These are phyloP conservation scores for Spergularia marina DNA, from an alignment of 148 eudicot genomes.

Conservation along the genomic window DNA sequence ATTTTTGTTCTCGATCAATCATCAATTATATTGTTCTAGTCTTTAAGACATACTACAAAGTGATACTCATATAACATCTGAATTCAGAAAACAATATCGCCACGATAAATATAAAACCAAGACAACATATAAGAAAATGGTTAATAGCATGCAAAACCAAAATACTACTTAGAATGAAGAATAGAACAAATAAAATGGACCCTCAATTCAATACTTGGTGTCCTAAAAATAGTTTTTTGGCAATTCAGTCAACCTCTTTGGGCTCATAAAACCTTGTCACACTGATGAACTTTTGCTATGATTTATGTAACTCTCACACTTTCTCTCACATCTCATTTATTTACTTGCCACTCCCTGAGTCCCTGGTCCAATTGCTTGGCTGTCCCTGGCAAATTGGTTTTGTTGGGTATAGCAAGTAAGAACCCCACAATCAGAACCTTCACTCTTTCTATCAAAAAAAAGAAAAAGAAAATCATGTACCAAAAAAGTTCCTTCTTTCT, in stretches of 20 bases:
- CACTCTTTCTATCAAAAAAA: slow-evolving; percentile 6
- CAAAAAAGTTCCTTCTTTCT: not conserved
- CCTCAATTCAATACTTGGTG: not conserved
- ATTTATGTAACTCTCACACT: not conserved
- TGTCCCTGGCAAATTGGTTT: slow-evolving; percentile 29
- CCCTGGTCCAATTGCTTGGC: slow-evolving; percentile 32
- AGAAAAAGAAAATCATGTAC: not conserved
- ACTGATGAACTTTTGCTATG: slow-evolving; percentile 9
- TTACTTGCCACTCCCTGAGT: slow-evolving; percentile 25
- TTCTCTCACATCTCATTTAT: slow-evolving; percentile 19
- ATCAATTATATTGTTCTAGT: no score
- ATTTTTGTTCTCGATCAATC: no score
- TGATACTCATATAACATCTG: not conserved
- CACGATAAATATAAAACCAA: not conserved
- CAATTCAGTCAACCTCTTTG: slow-evolving; percentile 31
- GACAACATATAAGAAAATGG: slow-evolving; percentile 19
- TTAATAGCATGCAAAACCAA: slow-evolving; percentile 16
- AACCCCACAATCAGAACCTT: slow-evolving; percentile 27
- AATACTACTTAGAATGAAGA: slow-evolving; percentile 24
- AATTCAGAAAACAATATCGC: not conserved
- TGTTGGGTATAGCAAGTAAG: slow-evolving; percentile 26
- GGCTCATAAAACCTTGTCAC: no score
- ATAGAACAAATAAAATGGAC: slow-evolving; percentile 27
- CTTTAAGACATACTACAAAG: no score
- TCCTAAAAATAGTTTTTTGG: slow-evolving; percentile 21